Percentiles rank a stretch among this genome's conserved stretches.
These are phyloP conservation scores for Musa troglodytarum DNA, from an alignment of 176 grass and related monocot species.

Conservation along the genomic window DNA sequence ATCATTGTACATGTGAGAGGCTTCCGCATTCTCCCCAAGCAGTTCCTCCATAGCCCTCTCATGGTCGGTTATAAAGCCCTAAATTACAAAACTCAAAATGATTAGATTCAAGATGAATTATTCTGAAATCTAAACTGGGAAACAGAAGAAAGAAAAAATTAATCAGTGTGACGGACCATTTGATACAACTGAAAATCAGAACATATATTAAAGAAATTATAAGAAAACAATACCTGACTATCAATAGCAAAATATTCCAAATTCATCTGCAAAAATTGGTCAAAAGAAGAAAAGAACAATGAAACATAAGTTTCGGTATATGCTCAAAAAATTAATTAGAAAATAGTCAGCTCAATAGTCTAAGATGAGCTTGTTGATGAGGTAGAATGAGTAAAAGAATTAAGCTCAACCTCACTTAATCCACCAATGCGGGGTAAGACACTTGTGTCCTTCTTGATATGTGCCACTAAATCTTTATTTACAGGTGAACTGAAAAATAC, in stretches of 20 bases:
- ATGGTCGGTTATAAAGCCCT: slow-evolving; percentile 76
- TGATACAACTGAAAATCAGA: background rate
- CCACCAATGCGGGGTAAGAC: slow-evolving; percentile 51
- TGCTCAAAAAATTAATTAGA: background rate
- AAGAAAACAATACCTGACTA: slow-evolving; percentile 49
- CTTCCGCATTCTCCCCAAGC: slow-evolving; percentile 54
- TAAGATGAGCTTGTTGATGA: background rate
- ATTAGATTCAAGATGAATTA: slow-evolving; percentile 5
- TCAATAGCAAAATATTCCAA: slow-evolving; percentile 79
- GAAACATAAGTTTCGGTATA: background rate
- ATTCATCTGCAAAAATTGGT: slow-evolving; percentile 62
- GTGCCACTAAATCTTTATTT: slow-evolving; percentile 48
- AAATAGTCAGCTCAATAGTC: background rate
- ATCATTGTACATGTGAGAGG: slow-evolving; percentile 58
- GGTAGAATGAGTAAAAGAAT: slow-evolving; percentile 17
- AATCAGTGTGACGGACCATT: background rate
- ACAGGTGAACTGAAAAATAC: slow-evolving; percentile 77
- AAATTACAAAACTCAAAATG: slow-evolving; percentile 9
- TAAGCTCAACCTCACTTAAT: slow-evolving; percentile 58
- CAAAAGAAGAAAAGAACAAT: slow-evolving; percentile 23
- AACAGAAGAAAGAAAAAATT: background rate
- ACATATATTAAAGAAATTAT: slow-evolving; percentile 1
- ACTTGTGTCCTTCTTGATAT: slow-evolving; percentile 48
- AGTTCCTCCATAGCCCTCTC: slow-evolving; percentile 75
- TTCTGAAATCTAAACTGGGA: background rate